Evolutionary conservation across 495 filamentous ascomycete genomes (phyloP).

Genomic region (Trichoderma reesei): DNA sequence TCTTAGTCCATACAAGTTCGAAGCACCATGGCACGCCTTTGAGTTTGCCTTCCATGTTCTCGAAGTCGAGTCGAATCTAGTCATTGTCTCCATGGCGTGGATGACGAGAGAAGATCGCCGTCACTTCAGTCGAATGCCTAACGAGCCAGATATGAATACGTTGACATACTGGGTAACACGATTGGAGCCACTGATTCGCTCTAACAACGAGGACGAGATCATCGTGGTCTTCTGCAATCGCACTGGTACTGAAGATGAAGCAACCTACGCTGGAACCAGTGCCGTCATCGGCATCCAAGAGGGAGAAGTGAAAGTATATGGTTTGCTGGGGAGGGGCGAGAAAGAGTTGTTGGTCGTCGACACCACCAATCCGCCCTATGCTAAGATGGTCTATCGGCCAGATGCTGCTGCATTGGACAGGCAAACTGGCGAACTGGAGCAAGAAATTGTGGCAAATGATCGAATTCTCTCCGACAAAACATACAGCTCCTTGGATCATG

Average conservation of each 20-base stretch:
- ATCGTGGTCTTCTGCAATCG: conserved; percentile 81
- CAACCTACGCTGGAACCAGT: conserved; percentile 77
- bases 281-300: conserved; percentile 63
- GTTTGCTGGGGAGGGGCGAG: conserved; percentile 53
- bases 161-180: conserved; percentile 86
- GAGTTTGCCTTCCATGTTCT: conserved; percentile 79
- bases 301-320: conserved; percentile 59
- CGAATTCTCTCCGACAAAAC: neutral
- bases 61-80: conserved; percentile 53
- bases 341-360: conserved; percentile 58
- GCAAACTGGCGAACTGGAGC: neutral
- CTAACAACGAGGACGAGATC: conserved; percentile 48
- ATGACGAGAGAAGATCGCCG: conserved; percentile 47
- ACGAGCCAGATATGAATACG: conserved; percentile 67
- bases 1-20: conserved; percentile 61
- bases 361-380: conserved; percentile 25
- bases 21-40: conserved; percentile 64
- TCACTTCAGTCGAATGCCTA: conserved; percentile 30
- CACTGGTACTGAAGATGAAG: conserved; percentile 56
- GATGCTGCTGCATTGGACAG: neutral
- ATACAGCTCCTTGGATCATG: neutral
- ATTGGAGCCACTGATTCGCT: conserved; percentile 59
- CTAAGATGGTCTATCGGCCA: conserved; percentile 7
- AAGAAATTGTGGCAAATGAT: neutral
- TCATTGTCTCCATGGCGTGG: conserved; percentile 88